phyloP scores from a whole-genome alignment of 2,329 filamentous ascomycete genomes.

The Lanzia echinophila region DNA sequence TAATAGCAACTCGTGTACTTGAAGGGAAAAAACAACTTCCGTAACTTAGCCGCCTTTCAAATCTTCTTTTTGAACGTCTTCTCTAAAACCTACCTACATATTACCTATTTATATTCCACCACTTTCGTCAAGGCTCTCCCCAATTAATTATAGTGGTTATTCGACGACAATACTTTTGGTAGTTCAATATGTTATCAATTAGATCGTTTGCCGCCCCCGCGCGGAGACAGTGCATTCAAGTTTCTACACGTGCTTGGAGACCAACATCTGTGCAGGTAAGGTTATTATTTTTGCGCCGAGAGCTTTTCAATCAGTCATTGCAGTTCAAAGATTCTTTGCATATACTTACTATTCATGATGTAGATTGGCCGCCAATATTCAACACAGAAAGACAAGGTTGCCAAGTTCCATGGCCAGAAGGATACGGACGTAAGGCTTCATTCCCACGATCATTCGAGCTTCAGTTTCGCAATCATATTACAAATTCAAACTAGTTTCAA shows the following conservation, averaged over 20 bases:
- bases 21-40: conserved; percentile 13
- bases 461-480: not conserved
- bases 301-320: conserved; percentile 11
- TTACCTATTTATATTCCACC: conserved; percentile 12
- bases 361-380: conserved; percentile 58
- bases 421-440: conserved; percentile 67
- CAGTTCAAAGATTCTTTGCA: not conserved
- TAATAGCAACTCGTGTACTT: conserved; percentile 9
- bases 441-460: conserved; percentile 9
- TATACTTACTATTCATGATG: conserved; percentile 17
- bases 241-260: conserved; percentile 51
- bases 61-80: conserved; percentile 10
- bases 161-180: conserved; percentile 1
- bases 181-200: conserved; percentile 70
- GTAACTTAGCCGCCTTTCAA: conserved; percentile 12
- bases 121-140: not conserved
- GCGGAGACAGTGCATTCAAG: conserved; percentile 71
- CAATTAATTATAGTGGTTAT: not conserved
- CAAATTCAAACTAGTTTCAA: conserved; percentile 17
- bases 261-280: conserved; percentile 52
- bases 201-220: conserved; percentile 70
- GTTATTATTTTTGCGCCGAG: conserved; percentile 7
- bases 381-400: conserved; percentile 61
- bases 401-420: conserved; percentile 89
- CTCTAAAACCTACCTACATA: not conserved